Percentiles rank a stretch among this genome's conserved stretches.
Evolutionary conservation across 1,284 basidiomycete species (phyloP).

Genomic region (Cystobasidiaceae sp.): DNA sequence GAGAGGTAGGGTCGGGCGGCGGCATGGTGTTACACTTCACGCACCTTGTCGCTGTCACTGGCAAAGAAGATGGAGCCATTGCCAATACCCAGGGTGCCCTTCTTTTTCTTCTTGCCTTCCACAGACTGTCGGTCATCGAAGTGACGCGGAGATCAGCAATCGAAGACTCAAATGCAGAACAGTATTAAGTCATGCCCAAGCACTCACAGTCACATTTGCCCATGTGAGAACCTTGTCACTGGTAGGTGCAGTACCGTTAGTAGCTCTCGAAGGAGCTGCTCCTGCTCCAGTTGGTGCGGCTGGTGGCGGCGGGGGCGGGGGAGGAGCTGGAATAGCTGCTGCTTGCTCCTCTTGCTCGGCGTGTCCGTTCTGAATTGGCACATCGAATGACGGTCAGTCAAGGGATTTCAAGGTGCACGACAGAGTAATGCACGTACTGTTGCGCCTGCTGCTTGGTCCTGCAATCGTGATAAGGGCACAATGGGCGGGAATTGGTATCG

Average conservation of each 20-base stretch:
- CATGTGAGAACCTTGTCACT: constrained; percentile 79
- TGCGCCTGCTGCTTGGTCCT: too few species aligned
- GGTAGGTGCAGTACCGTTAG: constrained; percentile 54
- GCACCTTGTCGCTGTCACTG: constrained; percentile 88
- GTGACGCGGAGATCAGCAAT: too few species aligned
- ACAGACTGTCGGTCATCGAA: not conserved
- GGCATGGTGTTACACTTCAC: constrained; percentile 33
- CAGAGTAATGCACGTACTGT: too few species aligned
- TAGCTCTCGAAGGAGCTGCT: constrained; percentile 70
- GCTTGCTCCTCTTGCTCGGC: not conserved
- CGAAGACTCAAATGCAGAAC: too few species aligned
- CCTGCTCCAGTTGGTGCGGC: constrained; percentile 61
- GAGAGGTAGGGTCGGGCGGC: not conserved
- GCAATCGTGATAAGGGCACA: too few species aligned
- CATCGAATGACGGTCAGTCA: too few species aligned
- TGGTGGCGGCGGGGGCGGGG: constrained; percentile 36
- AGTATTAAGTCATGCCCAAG: too few species aligned
- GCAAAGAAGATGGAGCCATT: constrained; percentile 92
- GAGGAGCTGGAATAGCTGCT: constrained; percentile 17
- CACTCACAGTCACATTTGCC: constrained; percentile 61
- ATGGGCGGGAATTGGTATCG: too few species aligned
- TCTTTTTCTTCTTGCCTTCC: constrained; percentile 94
- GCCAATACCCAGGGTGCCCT: constrained; percentile 86
- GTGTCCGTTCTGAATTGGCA: constrained; percentile 11
- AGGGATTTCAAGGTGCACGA: not conserved